Evolutionary conservation across 2,329 filamentous ascomycete species (phyloP).

Genomic region (Xylariaceae sp.): DNA sequence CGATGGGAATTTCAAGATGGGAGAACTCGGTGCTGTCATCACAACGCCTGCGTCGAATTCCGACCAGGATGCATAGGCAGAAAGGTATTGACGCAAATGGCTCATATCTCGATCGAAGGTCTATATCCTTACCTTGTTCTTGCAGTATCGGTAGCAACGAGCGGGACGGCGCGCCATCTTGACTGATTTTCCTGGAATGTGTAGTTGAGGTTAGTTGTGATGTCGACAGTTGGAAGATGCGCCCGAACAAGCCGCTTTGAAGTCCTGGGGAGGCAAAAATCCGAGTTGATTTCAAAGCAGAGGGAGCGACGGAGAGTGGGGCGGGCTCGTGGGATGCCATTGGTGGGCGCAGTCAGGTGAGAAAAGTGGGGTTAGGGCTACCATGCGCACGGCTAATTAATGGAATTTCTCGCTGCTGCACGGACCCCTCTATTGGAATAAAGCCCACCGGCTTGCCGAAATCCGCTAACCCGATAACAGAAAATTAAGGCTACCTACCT

Average conservation of each 20-base stretch:
- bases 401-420: conserved; percentile 12
- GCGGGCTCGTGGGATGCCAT: conserved; percentile 11
- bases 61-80: neutral
- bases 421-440: too few relatives aligned
- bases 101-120: neutral
- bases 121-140: conserved; percentile 81
- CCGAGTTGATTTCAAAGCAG: conserved; percentile 54
- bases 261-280: conserved; percentile 29
- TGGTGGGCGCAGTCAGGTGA: conserved; percentile 15
- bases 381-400: conserved; percentile 18
- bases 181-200: conserved; percentile 53
- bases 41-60: neutral
- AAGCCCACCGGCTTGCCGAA: too few relatives aligned
- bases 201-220: conserved; percentile 31
- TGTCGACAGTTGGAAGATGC: conserved; percentile 28
- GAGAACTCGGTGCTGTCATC: neutral
- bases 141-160: conserved; percentile 99
- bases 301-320: conserved; percentile 29
- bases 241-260: conserved; percentile 33
- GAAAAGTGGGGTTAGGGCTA: conserved; percentile 39
- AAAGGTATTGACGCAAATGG: conserved; percentile 1
- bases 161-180: conserved; percentile 99
- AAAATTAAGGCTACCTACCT: neutral
- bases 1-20: neutral
- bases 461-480: too few relatives aligned